phyloP scores from a whole-genome alignment of 2,329 filamentous ascomycete species.

The Colletotrichum sp. region DNA sequence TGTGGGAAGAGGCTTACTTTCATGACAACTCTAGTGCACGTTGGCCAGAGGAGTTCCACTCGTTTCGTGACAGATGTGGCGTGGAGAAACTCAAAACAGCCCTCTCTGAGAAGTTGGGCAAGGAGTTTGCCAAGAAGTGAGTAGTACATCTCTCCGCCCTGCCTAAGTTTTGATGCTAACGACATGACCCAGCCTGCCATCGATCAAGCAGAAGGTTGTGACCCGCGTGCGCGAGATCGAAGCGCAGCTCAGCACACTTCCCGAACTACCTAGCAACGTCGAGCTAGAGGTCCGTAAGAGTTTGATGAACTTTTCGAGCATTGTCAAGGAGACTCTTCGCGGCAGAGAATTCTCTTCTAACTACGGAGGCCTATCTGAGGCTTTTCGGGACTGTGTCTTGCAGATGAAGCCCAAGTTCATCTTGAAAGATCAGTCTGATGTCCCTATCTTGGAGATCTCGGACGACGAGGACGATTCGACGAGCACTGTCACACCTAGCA shows the following conservation, averaged over 20 bases:
- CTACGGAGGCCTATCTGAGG: constrained; percentile 52
- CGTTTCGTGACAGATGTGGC: constrained; percentile 55
- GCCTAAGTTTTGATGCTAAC: not conserved
- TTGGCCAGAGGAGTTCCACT: constrained; percentile 56
- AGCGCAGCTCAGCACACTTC: constrained; percentile 60
- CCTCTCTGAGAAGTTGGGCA: constrained; percentile 56
- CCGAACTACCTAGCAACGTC: constrained; percentile 72
- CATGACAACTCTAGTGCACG: constrained; percentile 37
- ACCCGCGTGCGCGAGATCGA: constrained; percentile 56
- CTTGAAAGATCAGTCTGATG: constrained; percentile 42
- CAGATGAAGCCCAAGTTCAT: constrained; percentile 52
- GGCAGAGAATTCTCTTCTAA: constrained; percentile 49
- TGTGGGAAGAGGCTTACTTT: constrained; percentile 60
- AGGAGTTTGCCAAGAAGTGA: constrained; percentile 58
- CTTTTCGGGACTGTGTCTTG: constrained; percentile 55
- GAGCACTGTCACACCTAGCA: constrained; percentile 12
- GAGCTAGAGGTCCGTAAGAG: constrained; percentile 68
- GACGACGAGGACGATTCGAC: constrained; percentile 39
- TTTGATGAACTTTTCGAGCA: constrained; percentile 60
- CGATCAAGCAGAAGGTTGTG: constrained; percentile 59
- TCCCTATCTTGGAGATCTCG: constrained; percentile 40
- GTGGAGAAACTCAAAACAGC: constrained; percentile 58
- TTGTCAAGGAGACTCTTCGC: constrained; percentile 58
- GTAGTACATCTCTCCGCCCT: constrained; percentile 25
- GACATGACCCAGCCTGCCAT: constrained; percentile 44